Conservation (phyloP, 768 basidiomycete species). For the Lactarius tabidus region DNA sequence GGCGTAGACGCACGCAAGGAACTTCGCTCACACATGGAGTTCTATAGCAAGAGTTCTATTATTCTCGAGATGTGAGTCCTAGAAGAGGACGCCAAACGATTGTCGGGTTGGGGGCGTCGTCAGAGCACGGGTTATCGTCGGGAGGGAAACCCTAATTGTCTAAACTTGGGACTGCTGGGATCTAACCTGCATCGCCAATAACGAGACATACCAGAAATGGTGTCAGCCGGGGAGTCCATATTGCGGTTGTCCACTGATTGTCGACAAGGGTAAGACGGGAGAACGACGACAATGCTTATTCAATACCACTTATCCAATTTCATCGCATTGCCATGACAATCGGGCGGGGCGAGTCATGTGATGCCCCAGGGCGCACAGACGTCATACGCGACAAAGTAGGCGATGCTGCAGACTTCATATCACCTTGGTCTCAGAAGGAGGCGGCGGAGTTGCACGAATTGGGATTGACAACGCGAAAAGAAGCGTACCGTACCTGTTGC, state of each 20-base stretch:
- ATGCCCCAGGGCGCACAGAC: neutral
- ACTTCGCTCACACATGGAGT: neutral
- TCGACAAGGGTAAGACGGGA: neutral
- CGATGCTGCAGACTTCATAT: neutral
- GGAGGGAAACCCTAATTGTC: constrained; percentile 6
- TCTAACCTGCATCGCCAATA: neutral
- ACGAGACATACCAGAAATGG: neutral
- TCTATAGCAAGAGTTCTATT: constrained; percentile 4
- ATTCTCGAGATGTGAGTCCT: neutral
- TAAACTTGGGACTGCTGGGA: constrained; percentile 4
- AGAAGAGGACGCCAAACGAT: constrained; percentile 11
- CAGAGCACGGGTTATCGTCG: neutral
- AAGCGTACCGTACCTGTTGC: neutral
- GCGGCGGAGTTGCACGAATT: constrained; percentile 13
- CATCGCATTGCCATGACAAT: constrained; percentile 14
- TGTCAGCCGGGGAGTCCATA: neutral
- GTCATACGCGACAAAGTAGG: neutral
- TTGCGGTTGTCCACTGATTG: neutral
- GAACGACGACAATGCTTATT: neutral
- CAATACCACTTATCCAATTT: neutral
- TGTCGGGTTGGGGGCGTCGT: neutral
- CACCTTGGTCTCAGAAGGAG: constrained; percentile 4
- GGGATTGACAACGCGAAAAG: constrained; percentile 4
- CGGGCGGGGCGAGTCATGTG: neutral
- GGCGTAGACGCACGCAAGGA: neutral